Base-by-base conservation (phyloP, 106 monocot genomes). In the Gastrodia elata region DNA sequence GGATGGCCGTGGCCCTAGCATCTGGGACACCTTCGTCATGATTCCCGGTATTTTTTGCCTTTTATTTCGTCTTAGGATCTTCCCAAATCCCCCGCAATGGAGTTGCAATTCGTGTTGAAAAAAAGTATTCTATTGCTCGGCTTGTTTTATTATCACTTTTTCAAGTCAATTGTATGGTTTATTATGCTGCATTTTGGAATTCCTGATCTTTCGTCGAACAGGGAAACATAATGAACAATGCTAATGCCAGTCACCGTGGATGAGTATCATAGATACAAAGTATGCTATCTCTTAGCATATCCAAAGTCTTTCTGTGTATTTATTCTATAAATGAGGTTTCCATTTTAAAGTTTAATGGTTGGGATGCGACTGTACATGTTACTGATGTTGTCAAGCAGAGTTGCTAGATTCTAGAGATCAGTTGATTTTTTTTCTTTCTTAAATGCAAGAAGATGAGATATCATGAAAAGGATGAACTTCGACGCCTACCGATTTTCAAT, bases 401-500 rank as follows among this genome's bases (percentile, higher is more conserved):
- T 61, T 61, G 61, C 0, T 61, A 13, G 9, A 61, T 35, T 35
- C 2, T 67, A n/a, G 67, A 67, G 22, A 67, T 67, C 67, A 37
- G 18, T 20, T 37, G 67, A 11, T 20, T 6, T 35, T 35, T 36
- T 67, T 32, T 61, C 30, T 32, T n/a, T n/a, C n/a, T n/a, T n/a
- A n/a, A 24, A 37, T 76, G 75, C 76, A 94, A 91, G 83, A 91
- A 64, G 94, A 94, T 77, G 70, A 20, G 73, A 83, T 57, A 91
- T 91, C 39, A 94, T 94, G 94, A 89, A 89, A 68, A 80, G 79
- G 75, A 85, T 94, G 91, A 85, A 89, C 69, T 94, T 94, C 77
- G 94, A 94, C 71, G 94, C 91, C 3, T 94, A 94, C 48, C 86
- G 94, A 13, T 94, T 94, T 76, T 94, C 94, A 15, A 94, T 94